These are phyloP conservation scores for Monascus purpureus DNA, from an alignment of 495 filamentous ascomycete genomes.

Conservation along the genomic window DNA sequence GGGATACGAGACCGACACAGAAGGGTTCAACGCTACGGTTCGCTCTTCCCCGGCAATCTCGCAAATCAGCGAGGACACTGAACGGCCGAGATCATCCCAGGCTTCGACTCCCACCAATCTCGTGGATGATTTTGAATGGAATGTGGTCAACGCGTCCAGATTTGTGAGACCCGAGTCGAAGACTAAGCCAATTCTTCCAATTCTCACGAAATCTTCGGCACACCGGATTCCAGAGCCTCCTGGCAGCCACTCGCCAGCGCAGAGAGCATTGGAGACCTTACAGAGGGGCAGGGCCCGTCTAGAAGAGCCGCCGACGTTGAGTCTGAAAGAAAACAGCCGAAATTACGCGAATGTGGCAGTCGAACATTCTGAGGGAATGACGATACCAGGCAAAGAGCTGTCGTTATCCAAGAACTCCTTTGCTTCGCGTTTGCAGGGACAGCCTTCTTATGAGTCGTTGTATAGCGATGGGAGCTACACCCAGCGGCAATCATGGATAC, in stretches of 20 bases:
- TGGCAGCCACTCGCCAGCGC: background rate
- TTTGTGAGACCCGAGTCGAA: slow-evolving; percentile 3
- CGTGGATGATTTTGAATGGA: background rate
- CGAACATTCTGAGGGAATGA: slow-evolving; percentile 8
- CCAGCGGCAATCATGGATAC: background rate
- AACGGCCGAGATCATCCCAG: slow-evolving; percentile 15
- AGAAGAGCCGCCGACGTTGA: no score
- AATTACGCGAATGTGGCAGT: slow-evolving; percentile 17
- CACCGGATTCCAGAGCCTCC: slow-evolving; percentile 3
- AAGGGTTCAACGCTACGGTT: slow-evolving; percentile 10
- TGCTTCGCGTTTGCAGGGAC: slow-evolving; percentile 12
- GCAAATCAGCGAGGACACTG: slow-evolving; percentile 19
- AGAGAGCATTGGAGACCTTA: background rate
- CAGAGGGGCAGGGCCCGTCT: no score
- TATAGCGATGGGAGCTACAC: slow-evolving; percentile 4
- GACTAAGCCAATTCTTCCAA: background rate
- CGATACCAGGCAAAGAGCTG: slow-evolving; percentile 7
- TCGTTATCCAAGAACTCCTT: slow-evolving; percentile 8
- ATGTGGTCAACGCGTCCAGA: slow-evolving; percentile 3
- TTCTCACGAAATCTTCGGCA: background rate
- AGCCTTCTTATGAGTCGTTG: slow-evolving; percentile 23
- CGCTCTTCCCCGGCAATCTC: slow-evolving; percentile 20
- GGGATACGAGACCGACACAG: slow-evolving; percentile 32
- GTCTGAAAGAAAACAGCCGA: slow-evolving; percentile 13
- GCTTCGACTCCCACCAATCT: slow-evolving; percentile 1